Evolutionary conservation across 768 basidiomycete species (phyloP), one percentile per base, ranked within the genome.

Genomic region (Cyclocybe cylindracea): DNA sequence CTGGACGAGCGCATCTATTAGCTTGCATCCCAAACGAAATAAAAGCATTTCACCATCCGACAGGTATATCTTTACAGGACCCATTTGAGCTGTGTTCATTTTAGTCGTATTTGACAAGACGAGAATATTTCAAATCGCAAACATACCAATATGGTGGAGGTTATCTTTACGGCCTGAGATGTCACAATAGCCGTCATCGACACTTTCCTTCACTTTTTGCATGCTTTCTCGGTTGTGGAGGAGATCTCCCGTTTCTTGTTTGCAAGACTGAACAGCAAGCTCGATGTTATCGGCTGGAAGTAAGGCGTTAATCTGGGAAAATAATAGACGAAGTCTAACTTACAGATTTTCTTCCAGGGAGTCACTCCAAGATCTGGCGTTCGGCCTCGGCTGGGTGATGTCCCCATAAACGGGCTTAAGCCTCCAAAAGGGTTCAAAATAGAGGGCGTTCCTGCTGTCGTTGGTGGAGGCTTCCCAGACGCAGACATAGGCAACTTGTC

Each of bases 121-220:
- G 18, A 10, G 16, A 42, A 38, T 13, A 24, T 32, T 16, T 31
- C 18, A 24, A 3, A 5, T 24, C 24, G 24, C 24, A 38, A 38
- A 59, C 78, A 41, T 55, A 84, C 89, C 90, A n/a, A 85, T 73
- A 38, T 78, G 66, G 32, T 72, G 76, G 47, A 93, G 68, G 61
- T 90, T 80, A 7, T 79, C 81, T 13, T 74, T 74, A 39, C 78
- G 73, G 1, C 87, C 89, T 44, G 85, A 86, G 10, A 85, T 68
- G 66, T 94, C 91, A 56, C 91, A 93, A 61, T 93, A 94, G 2
- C 88, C 86, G 55, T 91, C 88, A 55, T 89, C 76, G n/a, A 88
- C 61, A 7, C 84, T 83, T 62, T 91, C 90, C 57, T 81, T 86
- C 32, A 94, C 80, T 43, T 77, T 72, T 52, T 82, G 80, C 86